Evolutionary conservation across 352 stramenopile genomes (phyloP).

Genomic region (Globisporangium abappressorium): DNA sequence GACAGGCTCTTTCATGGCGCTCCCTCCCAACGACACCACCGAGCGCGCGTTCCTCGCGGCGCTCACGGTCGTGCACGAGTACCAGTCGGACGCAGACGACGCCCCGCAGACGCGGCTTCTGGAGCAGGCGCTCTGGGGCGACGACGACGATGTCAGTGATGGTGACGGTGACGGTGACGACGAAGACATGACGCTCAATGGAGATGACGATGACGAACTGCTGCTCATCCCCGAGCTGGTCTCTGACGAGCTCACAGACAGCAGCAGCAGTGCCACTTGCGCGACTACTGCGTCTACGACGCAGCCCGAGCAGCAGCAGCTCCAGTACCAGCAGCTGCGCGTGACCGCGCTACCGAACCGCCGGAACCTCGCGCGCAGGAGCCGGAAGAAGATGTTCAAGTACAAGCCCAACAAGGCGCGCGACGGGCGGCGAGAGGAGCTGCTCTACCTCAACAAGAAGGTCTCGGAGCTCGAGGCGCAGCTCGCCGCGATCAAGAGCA

Average conservation of each 20-base stretch:
- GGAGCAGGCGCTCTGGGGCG: conserved; percentile 16
- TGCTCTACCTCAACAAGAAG: conserved; percentile 42
- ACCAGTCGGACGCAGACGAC: neutral
- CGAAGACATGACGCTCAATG: neutral
- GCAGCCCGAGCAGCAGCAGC: neutral
- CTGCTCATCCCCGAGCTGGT: conserved; percentile 2
- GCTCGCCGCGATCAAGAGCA: conserved; percentile 27
- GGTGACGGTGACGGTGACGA: neutral
- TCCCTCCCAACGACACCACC: neutral
- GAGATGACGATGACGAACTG: neutral
- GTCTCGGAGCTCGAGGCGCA: conserved; percentile 40
- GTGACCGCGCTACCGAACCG: conserved; percentile 9
- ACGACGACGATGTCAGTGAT: neutral
- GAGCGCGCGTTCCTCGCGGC: conserved; percentile 7
- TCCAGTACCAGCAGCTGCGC: conserved; percentile 8
- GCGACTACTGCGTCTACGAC: neutral
- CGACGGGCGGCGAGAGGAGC: conserved; percentile 36
- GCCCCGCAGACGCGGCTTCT: neutral
- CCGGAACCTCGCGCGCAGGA: conserved; percentile 12
- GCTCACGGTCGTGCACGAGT: conserved; percentile 4
- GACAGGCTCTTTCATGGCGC: neutral
- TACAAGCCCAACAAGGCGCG: conserved; percentile 39
- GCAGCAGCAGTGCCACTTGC: neutral
- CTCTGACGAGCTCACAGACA: neutral
- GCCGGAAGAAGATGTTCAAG: conserved; percentile 22